Percentiles rank a stretch among this genome's conserved stretches.
phyloP scores from a whole-genome alignment of 768 basidiomycete genomes.

The Pulveroboletus sp. region DNA sequence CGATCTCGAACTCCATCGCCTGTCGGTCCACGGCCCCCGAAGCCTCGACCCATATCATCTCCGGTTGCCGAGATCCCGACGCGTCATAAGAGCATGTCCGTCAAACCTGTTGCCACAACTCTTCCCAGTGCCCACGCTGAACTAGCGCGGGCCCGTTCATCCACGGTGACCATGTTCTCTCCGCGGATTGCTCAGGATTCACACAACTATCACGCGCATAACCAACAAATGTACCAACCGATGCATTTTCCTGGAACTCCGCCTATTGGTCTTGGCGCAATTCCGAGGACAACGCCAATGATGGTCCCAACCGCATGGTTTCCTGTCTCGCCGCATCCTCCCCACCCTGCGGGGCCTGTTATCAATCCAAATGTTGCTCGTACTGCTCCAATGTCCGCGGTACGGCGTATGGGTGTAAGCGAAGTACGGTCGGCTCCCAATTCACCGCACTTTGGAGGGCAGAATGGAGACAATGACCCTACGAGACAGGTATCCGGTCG shows the following conservation, averaged over 20 bases:
- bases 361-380: slow-evolving; percentile 11
- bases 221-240: slow-evolving; percentile 31
- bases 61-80: slow-evolving; percentile 26
- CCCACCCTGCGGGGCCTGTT: slow-evolving; percentile 14
- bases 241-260: slow-evolving; percentile 26
- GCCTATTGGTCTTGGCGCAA: slow-evolving; percentile 3
- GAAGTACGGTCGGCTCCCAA: slow-evolving; percentile 34
- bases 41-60: slow-evolving; percentile 28
- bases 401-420: slow-evolving; percentile 1
- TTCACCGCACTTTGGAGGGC: slow-evolving; percentile 40
- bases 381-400: slow-evolving; percentile 12
- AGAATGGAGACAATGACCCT: slow-evolving; percentile 33
- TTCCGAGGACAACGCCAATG: slow-evolving; percentile 4
- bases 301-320: slow-evolving; percentile 15
- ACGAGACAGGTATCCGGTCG: slow-evolving; percentile 44
- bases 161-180: slow-evolving; percentile 27
- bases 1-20: slow-evolving; percentile 47
- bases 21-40: slow-evolving; percentile 45
- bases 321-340: slow-evolving; percentile 8
- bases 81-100: slow-evolving; percentile 31
- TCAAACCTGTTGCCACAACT: slow-evolving; percentile 19
- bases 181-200: slow-evolving; percentile 26
- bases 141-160: slow-evolving; percentile 25
- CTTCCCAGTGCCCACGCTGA: slow-evolving; percentile 20
- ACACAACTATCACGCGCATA: slow-evolving; percentile 30